Base-by-base conservation (phyloP, 2,329 filamentous ascomycete genomes). In the Trichoderma arundinaceum region DNA sequence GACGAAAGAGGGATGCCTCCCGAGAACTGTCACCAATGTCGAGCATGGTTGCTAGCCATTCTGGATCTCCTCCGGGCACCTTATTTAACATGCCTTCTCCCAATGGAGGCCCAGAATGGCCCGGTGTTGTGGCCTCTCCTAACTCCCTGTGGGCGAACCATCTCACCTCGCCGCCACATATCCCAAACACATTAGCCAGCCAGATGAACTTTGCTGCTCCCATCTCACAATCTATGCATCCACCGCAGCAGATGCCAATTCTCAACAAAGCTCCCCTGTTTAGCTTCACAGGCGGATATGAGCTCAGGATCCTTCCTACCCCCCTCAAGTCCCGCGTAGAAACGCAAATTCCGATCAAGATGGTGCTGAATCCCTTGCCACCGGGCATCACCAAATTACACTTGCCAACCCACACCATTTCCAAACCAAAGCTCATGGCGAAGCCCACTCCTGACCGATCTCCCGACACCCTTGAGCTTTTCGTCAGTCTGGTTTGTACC, bases 311-410 rank as follows among this genome's bases (percentile, higher is more conserved):
- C 49, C 83, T 89, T 68, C 87, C 88, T 5, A 91, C 87, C 3
- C 90, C 90, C 5, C 75, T 87, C 65, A 98, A 97, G 78, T 97
- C 94, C 15, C 89, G 95, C 22, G 95, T 98, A 17, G 95, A 99
- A 80, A 98, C 95, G 0, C 95, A 98, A 75, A 97, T 98, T 71
- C 92, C 91, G 8, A 92, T 97, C 71, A 90, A 90, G 72, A 84
- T 98, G 77, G 90, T 89, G 0, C 78, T 98, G 44, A 89, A 88
- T 65, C 88, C 91, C 19, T 81, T 96, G 53, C 93, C 94, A 1
- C 80, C 84, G 0, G 90, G 90, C 10, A 87, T 94, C 65, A 91
- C 90, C 69, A 92, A 90, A 74, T 81, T 98, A 58, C 93, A 96
- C 73, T 85, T 99, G 15, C 95, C 94, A 4, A 88, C 90, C 3